Evolutionary conservation across 768 basidiomycete species (phyloP).

Genomic region (Rickenella mellea): DNA sequence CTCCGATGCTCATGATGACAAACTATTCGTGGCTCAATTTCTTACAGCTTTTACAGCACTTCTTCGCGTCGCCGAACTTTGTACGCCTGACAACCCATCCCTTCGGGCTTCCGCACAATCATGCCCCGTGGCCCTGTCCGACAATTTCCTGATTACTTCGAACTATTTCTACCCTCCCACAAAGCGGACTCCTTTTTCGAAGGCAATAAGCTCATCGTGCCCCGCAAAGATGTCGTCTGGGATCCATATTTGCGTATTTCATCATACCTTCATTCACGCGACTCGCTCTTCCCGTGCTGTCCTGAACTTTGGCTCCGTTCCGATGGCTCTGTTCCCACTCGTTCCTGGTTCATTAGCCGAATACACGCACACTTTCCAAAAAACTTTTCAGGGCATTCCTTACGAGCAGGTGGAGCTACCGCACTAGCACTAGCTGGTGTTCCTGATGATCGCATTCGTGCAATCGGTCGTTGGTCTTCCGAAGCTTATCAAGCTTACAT

Average conservation of each 20-base stretch:
- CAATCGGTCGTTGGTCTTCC: constrained; percentile 29
- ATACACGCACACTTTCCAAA: constrained; percentile 10
- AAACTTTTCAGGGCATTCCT: constrained; percentile 21
- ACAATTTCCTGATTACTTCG: background rate
- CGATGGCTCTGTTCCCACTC: constrained; percentile 21
- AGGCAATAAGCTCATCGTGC: constrained; percentile 15
- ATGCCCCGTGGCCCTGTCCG: constrained; percentile 8
- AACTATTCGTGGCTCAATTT: constrained; percentile 14
- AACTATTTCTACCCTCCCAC: constrained; percentile 24
- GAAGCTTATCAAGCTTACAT: constrained; percentile 28
- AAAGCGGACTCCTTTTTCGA: constrained; percentile 24
- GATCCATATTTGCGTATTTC: constrained; percentile 12
- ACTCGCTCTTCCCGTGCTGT: constrained; percentile 15
- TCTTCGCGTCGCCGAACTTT: constrained; percentile 20
- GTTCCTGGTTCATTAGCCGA: constrained; percentile 23
- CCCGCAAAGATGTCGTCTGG: background rate
- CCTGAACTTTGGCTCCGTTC: constrained; percentile 24
- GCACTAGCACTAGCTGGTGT: constrained; percentile 22
- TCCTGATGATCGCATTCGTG: constrained; percentile 23
- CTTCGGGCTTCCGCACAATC: constrained; percentile 13
- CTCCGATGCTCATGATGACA: constrained; percentile 12
- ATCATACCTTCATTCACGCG: constrained; percentile 16
- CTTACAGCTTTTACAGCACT: constrained; percentile 15
- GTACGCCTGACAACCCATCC: constrained; percentile 8
- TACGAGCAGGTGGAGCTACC: constrained; percentile 34